Evolutionary conservation across 148 eudicot species (phyloP), one percentile per base, ranked within the genome.

Genomic region (Arctostaphylos glauca): DNA sequence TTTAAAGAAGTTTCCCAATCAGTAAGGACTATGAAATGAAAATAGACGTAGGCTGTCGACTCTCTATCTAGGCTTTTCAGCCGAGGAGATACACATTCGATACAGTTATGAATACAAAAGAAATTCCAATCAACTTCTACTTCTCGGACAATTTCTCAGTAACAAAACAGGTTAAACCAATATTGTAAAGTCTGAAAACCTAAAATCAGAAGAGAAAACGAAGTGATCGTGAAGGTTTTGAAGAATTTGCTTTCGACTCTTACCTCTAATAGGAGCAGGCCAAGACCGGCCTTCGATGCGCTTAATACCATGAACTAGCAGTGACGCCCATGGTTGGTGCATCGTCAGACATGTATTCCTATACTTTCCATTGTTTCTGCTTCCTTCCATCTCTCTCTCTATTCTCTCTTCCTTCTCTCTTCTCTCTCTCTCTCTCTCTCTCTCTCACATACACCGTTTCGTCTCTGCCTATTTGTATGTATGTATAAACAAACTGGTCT

Each of bases 251-350:
- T n/a, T n/a, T n/a, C n/a, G n/a, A n/a, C n/a, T n/a, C 4, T 21
- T 18, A 95, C 98, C 98, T 88, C 88, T 85, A 43, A 94, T 82
- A 25, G 99, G 98, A 79, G 99, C 86, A 87, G 98, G 98, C 99
- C 99, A 96, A 53, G 99, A 96, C 86, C 99, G 90, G 74, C 99
- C 99, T 84, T 96, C 99, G 88, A 96, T 84, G 52, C 98, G 97
- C 81, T 96, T 96, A 72, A 96, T 92, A 62, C 98, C 99, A 81
- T 86, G 87, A 80, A 96, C 93, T 10, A 96, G 92, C 25, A 96
- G 89, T 84, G 99, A 96, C 84, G 98, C 98, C 98, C 98, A 96
- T 25, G 99, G 98, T 81, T 96, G 99, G 82, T 96, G 99, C 98
- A 96, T 94, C 41, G 97, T 96, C 25, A 96, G 84, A 87, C 99